Conservation (phyloP, 306 rosid genomes). For the Inga laurina region DNA sequence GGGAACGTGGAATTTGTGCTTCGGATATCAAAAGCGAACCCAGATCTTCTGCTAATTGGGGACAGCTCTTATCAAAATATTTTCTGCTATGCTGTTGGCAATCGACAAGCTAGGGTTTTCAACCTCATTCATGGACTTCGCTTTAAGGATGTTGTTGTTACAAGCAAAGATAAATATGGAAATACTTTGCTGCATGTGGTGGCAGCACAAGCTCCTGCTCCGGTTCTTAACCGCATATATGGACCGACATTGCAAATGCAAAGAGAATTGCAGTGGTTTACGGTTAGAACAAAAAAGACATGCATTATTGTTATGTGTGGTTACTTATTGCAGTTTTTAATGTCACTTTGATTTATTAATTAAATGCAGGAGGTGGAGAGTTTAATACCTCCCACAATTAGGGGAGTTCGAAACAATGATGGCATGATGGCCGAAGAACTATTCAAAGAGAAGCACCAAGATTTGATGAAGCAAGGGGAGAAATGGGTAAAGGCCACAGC, state of each 20-base stretch:
- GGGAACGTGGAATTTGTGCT: background rate
- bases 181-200: constrained; percentile 10
- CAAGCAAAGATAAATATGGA: accelerated
- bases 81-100: background rate
- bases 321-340: too few species aligned
- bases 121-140: background rate
- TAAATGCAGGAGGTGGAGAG: background rate
- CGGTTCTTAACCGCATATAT: background rate
- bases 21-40: background rate
- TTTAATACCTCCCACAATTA: too few species aligned
- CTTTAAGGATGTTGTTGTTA: background rate
- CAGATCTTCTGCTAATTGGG: background rate
- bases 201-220: background rate
- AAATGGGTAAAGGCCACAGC: too few species aligned
- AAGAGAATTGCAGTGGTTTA: constrained; percentile 28
- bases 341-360: background rate
- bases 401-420: too few species aligned
- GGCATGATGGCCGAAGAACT: too few species aligned
- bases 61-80: accelerated
- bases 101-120: constrained; percentile 20
- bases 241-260: constrained; percentile 32
- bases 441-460: too few species aligned
- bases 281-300: background rate
- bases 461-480: too few species aligned
- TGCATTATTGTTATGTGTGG: too few species aligned